Evolutionary conservation across 2,329 filamentous ascomycete species (phyloP).

Genomic region (Phaeosphaeriaceae sp.): DNA sequence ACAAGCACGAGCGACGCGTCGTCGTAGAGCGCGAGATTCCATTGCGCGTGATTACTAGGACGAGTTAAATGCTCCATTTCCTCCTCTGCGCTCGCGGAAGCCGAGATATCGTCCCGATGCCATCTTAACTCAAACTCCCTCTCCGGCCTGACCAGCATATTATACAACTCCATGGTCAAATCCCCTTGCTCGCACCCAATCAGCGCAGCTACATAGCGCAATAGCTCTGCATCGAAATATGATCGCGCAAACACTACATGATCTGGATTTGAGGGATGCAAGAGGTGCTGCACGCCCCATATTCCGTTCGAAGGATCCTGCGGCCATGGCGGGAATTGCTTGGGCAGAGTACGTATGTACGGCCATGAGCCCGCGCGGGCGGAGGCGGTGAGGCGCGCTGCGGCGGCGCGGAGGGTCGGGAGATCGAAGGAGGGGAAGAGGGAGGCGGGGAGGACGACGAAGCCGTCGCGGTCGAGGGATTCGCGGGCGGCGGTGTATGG

Average conservation of each 20-base stretch:
- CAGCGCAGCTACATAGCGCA: constrained; percentile 70
- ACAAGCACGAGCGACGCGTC: constrained; percentile 77
- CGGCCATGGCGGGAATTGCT: constrained; percentile 89
- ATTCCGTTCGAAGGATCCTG: constrained; percentile 69
- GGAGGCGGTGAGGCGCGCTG: constrained; percentile 62
- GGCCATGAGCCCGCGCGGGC: constrained; percentile 80
- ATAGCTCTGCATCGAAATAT: constrained; percentile 74
- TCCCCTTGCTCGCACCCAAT: constrained; percentile 62
- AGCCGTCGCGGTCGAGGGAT: constrained; percentile 74
- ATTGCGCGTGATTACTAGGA: constrained; percentile 79
- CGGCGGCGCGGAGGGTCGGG: constrained; percentile 65
- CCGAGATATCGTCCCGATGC: constrained; percentile 84
- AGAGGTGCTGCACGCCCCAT: constrained; percentile 87
- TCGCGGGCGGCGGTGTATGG: constrained; percentile 50
- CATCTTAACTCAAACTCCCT: constrained; percentile 76
- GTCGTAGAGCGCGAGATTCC: constrained; percentile 81
- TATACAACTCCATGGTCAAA: constrained; percentile 87
- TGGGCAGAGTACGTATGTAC: constrained; percentile 81
- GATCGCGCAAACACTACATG: constrained; percentile 67
- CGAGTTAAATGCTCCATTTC: constrained; percentile 68
- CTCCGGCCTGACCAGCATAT: constrained; percentile 79
- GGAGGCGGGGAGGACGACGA: constrained; percentile 73
- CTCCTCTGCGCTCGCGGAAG: constrained; percentile 69
- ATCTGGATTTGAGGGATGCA: constrained; percentile 74
- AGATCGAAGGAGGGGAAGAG: constrained; percentile 62